Evolutionary conservation across 1,284 basidiomycete species (phyloP).

Genomic region (Puccinia brachypodii): DNA sequence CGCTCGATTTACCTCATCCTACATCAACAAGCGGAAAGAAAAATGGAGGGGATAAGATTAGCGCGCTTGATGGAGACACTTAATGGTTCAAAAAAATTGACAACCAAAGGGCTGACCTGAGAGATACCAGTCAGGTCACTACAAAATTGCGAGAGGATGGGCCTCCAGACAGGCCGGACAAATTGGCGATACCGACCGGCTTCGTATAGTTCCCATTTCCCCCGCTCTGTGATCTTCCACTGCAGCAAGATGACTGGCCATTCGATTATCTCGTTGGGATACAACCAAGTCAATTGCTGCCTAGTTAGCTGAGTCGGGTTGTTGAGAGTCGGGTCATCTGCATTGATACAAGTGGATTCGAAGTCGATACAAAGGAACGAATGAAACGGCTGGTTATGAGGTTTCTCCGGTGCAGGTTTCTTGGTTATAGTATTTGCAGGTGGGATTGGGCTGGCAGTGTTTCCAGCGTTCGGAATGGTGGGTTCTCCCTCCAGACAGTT

Average conservation of each 20-base stretch:
- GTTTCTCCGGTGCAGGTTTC: not conserved
- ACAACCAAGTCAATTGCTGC: constrained; percentile 35
- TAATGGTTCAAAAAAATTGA: too few species aligned
- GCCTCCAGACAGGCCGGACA: constrained; percentile 82
- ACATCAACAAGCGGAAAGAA: constrained; percentile 21
- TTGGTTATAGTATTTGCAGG: not conserved
- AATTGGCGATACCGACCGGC: constrained; percentile 81
- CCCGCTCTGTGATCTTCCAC: constrained; percentile 47
- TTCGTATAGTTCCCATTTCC: constrained; percentile 62
- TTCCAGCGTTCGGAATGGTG: not conserved
- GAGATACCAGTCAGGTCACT: constrained; percentile 83
- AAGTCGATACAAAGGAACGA: constrained; percentile 46
- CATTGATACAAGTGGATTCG: constrained; percentile 41
- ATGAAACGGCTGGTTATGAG: constrained; percentile 10
- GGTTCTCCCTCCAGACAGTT: not conserved
- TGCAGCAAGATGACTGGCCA: constrained; percentile 42
- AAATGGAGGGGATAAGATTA: not conserved
- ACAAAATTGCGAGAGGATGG: constrained; percentile 78
- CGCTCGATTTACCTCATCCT: constrained; percentile 77
- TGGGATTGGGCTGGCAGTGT: not conserved
- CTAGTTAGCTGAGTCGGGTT: constrained; percentile 17
- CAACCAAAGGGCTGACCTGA: constrained; percentile 75
- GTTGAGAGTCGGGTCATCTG: constrained; percentile 25
- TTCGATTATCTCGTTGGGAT: constrained; percentile 46
- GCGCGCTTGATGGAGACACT: too few species aligned